A percentile compares a stretch with the other conserved stretches of the same genome.
Evolutionary conservation across 129 eudicot species (phyloP).

Genomic region (Arctium lappa): DNA sequence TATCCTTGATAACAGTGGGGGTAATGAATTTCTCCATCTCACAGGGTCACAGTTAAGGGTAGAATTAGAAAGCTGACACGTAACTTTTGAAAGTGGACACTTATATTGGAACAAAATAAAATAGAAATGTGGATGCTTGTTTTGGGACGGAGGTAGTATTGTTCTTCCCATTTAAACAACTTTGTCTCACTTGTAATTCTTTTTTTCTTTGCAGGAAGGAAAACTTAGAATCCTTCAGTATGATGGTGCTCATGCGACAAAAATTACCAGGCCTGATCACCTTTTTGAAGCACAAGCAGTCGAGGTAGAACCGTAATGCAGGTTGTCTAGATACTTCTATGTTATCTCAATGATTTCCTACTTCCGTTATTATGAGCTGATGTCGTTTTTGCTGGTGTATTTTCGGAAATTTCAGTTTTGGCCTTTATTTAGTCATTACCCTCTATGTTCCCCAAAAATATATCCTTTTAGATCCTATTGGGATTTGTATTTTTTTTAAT

Average conservation of each 20-base stretch:
- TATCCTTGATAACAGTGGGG: not conserved
- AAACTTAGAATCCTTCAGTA: conserved; percentile 88
- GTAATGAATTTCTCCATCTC: not conserved
- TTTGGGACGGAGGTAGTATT: not conserved
- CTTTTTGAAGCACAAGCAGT: conserved; percentile 30
- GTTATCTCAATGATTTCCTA: not conserved
- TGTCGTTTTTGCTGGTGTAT: not conserved
- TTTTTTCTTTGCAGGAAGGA: conserved; percentile 69
- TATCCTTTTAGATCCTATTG: not conserved
- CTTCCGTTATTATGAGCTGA: not conserved
- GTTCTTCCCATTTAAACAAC: not conserved
- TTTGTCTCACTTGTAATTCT: not conserved
- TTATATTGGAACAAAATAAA: not conserved
- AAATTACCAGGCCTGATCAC: conserved; percentile 20
- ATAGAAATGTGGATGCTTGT: not conserved
- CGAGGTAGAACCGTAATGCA: conserved; percentile 30
- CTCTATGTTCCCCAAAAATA: not conserved
- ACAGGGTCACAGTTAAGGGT: not conserved
- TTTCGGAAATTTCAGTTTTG: not conserved
- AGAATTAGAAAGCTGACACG: not conserved
- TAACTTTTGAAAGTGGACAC: not conserved
- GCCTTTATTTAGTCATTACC: not conserved
- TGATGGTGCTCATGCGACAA: conserved; percentile 45
- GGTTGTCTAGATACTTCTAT: conserved; percentile 28
- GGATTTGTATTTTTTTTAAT: not conserved